phyloP scores from a whole-genome alignment of 805 yeast species.

The Lachancea kluyveri region DNA sequence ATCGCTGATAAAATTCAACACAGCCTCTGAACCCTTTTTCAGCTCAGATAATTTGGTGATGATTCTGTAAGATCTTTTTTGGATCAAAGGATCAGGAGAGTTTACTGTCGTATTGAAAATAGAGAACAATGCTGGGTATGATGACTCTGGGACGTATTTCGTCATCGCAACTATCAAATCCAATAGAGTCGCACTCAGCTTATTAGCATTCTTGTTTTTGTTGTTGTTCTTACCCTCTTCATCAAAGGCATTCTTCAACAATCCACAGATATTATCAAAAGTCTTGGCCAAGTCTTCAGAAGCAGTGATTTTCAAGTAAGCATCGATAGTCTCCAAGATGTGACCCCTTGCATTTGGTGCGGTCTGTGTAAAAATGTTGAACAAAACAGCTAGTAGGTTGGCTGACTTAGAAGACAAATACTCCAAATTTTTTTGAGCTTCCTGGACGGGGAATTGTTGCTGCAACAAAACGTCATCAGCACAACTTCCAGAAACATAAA shows the following conservation, averaged over 20 bases:
- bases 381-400: constrained; percentile 77
- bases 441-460: constrained; percentile 51
- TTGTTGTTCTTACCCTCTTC: constrained; percentile 38
- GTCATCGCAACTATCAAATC: constrained; percentile 86
- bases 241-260: constrained; percentile 70
- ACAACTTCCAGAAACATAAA: constrained; percentile 46
- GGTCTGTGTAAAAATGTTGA: constrained; percentile 91
- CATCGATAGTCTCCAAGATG: constrained; percentile 80
- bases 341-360: constrained; percentile 76
- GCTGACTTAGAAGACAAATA: constrained; percentile 61
- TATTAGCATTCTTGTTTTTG: constrained; percentile 34
- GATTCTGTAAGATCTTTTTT: constrained; percentile 84
- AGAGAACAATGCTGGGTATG: constrained; percentile 69
- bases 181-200: constrained; percentile 77
- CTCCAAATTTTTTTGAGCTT: constrained; percentile 51
- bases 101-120: constrained; percentile 67
- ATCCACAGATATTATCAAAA: constrained; percentile 78
- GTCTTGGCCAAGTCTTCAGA: constrained; percentile 62
- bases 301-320: constrained; percentile 65
- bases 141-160: constrained; percentile 66
- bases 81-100: constrained; percentile 59
- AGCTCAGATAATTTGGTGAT: constrained; percentile 65
- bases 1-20: constrained; percentile 45
- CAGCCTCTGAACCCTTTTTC: constrained; percentile 53
- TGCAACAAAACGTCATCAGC: constrained; percentile 51